Evolutionary conservation across 2,329 filamentous ascomycete species (phyloP), one percentile per base, ranked within the genome.

Genomic region (Penicillium polonicum): DNA sequence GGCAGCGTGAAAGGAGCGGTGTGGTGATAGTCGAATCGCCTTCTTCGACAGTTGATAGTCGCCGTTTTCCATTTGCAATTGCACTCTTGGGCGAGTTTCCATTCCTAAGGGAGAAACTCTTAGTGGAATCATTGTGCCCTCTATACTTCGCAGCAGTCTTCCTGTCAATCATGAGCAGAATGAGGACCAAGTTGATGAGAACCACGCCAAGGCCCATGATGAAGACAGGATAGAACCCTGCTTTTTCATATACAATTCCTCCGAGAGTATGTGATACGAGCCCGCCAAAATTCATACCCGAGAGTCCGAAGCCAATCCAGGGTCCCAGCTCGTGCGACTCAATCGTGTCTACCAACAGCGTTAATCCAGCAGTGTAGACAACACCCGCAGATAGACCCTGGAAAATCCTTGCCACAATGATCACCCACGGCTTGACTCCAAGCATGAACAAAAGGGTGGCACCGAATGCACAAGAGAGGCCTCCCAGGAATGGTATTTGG

Each of bases 251-350:
- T 25, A 52, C 27, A n/a, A 52, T 52, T n/a, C 54, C 54, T 8
- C 54, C 54, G 35, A 57, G 48, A 15, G 48, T 46, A 1, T 48
- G 54, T 52, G 54, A 57, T 46, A 57, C 48, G 31, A 46, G 54
- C 7, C 52, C 54, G 1, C 54, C 54, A 21, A 57, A 46, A 13
- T 52, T 52, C 54, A 57, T 57, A 17, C 54, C 54, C 12, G 54
- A 57, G 7, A 52, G 54, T 19, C 54, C 54, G n/a, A 57, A 57
- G 21, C 54, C 48, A 46, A 57, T 46, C 54, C 54, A 57, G 48
- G 42, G 48, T 21, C 54, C 54, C 41, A 57, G 48, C 27, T 52
- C 48, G 41, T 57, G 48, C 25, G 48, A 57, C 54, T 57, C 54
- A 17, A 57, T 57, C 35, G 54, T 46, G n/a, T 57, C 48, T 17